A percentile compares a stretch with the other conserved stretches of the same genome.
phyloP scores from a whole-genome alignment of 768 basidiomycete genomes.

The Mycena olivaceomarginata region DNA sequence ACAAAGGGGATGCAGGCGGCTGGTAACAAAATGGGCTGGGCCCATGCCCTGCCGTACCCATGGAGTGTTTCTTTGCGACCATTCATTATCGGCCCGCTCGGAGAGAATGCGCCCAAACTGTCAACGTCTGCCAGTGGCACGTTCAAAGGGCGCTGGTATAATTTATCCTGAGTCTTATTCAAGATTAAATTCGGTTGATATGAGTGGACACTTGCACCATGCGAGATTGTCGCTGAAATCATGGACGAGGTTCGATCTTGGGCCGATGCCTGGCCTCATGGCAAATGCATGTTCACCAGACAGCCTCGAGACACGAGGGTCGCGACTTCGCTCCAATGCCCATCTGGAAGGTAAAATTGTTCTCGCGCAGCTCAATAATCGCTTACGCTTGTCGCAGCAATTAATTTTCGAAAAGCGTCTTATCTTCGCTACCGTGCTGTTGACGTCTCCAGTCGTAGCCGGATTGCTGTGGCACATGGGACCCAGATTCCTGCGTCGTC shows the following conservation, averaged over 20 bases:
- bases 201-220: no score
- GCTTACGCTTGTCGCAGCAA: conserved; percentile 10
- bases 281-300: conserved; percentile 18
- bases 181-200: not conserved
- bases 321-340: conserved; percentile 16
- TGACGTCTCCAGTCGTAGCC: conserved; percentile 26
- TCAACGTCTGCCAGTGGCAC: not conserved
- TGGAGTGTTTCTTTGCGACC: not conserved
- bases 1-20: no score
- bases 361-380: not conserved
- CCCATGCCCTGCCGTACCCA: no score
- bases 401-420: not conserved
- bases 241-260: no score
- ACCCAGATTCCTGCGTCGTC: not conserved
- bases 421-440: conserved; percentile 4
- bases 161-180: no score
- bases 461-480: conserved; percentile 27
- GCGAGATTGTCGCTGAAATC: not conserved
- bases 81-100: no score
- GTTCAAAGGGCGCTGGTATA: no score
- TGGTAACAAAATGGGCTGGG: no score
- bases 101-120: not conserved
- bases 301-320: conserved; percentile 20
- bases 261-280: conserved; percentile 21
- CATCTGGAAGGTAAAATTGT: conserved; percentile 27